Conservation (phyloP, 2,329 filamentous ascomycete species). For the Exophiala phaeomuriformis region DNA sequence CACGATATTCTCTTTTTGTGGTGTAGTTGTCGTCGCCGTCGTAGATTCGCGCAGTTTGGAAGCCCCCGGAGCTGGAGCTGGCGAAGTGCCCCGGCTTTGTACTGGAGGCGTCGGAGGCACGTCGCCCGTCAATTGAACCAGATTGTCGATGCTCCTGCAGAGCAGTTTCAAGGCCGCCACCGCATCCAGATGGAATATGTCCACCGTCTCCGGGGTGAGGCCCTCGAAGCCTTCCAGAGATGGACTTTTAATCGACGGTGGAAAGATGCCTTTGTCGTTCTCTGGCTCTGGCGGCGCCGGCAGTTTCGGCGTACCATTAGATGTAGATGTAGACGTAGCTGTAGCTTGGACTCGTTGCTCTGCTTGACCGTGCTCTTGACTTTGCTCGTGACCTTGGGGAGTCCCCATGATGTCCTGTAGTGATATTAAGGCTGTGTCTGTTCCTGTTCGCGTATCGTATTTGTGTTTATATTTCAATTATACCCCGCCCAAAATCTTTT, state of each 20-base stretch:
- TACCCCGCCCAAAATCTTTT: too few species aligned
- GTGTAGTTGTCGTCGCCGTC: conserved; percentile 15
- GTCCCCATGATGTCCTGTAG: conserved; percentile 13
- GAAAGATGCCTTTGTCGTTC: conserved; percentile 27
- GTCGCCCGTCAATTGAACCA: conserved; percentile 48
- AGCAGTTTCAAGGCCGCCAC: conserved; percentile 71
- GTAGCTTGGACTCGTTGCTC: neutral
- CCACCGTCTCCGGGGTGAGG: conserved; percentile 39
- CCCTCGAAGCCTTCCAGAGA: conserved; percentile 32
- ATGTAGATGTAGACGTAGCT: too few species aligned
- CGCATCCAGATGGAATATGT: conserved; percentile 66
- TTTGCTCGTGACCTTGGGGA: conserved; percentile 5
- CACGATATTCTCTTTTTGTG: conserved; percentile 25
- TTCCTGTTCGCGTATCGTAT: neutral
- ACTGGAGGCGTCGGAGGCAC: conserved; percentile 66
- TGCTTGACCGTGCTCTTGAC: conserved; percentile 13
- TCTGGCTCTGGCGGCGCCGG: conserved; percentile 26
- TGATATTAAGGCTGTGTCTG: neutral
- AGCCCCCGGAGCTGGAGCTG: conserved; percentile 9
- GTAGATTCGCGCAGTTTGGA: conserved; percentile 15
- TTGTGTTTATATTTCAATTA: neutral
- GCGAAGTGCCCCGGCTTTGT: conserved; percentile 21
- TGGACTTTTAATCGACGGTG: conserved; percentile 27
- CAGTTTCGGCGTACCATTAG: conserved; percentile 1
- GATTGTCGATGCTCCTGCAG: conserved; percentile 57